A percentile compares a stretch with the other conserved stretches of the same genome.
These are phyloP conservation scores for Juncus effusus DNA, from an alignment of 176 grass and related monocot genomes.

Conservation along the genomic window DNA sequence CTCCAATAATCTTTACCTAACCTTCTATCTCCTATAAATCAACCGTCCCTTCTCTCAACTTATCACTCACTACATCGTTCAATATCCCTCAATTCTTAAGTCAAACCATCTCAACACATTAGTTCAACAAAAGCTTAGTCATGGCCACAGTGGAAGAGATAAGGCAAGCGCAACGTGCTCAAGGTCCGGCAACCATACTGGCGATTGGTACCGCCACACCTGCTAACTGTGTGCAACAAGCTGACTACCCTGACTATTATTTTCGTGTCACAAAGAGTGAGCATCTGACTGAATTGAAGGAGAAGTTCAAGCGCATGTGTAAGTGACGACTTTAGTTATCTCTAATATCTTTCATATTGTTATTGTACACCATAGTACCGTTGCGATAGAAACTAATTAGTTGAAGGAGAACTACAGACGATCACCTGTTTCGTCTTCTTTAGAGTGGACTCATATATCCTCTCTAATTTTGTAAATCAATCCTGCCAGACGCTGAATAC, in stretches of 20 bases:
- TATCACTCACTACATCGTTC: background rate
- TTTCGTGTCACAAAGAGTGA: background rate
- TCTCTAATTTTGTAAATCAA: no score
- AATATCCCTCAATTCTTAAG: background rate
- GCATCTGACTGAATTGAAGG: no score
- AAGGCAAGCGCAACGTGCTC: slow-evolving; percentile 24
- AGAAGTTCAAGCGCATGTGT: no score
- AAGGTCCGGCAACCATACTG: background rate
- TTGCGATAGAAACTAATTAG: no score
- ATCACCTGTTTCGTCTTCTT: no score
- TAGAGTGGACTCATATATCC: no score
- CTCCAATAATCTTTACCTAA: background rate
- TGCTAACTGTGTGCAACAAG: background rate
- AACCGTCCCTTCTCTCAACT: background rate
- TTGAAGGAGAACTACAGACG: no score
- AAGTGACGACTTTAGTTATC: no score
- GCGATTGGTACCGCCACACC: no score
- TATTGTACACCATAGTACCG: no score
- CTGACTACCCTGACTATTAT: slow-evolving; percentile 22
- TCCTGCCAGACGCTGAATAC: no score
- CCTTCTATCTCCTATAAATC: background rate
- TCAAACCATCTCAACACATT: background rate
- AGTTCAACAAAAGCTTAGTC: background rate
- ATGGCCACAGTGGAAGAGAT: slow-evolving; percentile 11
- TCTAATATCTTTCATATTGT: no score